Conservation (phyloP, 257 asterid species). For the Coffea canephora region DNA sequence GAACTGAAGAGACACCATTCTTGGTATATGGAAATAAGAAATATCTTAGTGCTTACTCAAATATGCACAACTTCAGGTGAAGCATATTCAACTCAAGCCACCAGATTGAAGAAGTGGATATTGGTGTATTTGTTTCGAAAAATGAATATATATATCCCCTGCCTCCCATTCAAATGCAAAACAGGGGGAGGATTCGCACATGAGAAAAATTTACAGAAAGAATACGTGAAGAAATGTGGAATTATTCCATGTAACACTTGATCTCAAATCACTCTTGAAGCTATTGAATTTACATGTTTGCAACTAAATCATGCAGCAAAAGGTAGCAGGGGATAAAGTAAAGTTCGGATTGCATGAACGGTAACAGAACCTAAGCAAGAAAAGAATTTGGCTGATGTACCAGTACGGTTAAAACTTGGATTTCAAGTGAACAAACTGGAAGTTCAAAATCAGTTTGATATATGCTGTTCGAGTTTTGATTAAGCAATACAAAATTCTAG, state of each 20-base stretch:
- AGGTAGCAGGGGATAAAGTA: background rate
- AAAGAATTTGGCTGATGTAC: background rate
- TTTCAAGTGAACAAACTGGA: background rate
- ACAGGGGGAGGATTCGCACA: background rate
- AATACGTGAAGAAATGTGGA: background rate
- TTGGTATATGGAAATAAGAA: background rate
- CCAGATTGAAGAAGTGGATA: background rate
- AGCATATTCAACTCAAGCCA: background rate
- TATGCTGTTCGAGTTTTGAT: background rate
- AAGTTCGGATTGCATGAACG: background rate
- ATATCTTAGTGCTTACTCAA: background rate
- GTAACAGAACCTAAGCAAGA: background rate
- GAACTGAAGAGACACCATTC: background rate
- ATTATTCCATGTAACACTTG: background rate
- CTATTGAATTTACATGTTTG: background rate
- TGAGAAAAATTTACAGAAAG: background rate
- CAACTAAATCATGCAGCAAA: background rate
- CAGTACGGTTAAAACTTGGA: background rate
- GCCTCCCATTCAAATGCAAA: background rate
- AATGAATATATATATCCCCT: background rate
- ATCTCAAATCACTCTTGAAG: background rate
- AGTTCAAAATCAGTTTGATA: background rate
- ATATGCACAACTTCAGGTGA: background rate
- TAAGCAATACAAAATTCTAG: background rate
- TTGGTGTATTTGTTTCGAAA: background rate